These are phyloP conservation scores for Zychaea mexicana DNA, from an alignment of 371 early-diverging fungal species.

Conservation along the genomic window DNA sequence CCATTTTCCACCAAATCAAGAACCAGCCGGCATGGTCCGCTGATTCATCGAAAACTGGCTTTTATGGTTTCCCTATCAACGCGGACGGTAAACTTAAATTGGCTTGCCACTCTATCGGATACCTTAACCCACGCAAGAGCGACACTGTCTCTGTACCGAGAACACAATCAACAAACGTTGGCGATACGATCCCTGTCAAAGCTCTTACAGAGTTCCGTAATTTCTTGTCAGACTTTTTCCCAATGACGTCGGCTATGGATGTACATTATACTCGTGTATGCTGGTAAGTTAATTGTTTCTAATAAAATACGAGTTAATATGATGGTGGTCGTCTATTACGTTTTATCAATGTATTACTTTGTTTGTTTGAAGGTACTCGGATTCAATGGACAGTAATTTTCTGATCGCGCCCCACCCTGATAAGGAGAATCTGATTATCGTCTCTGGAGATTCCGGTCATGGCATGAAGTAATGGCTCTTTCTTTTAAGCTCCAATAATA, in stretches of 20 bases:
- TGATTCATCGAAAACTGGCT: constrained; percentile 45
- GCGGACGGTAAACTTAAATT: constrained; percentile 21
- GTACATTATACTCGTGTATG: constrained; percentile 18
- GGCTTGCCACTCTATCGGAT: constrained; percentile 12
- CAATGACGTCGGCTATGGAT: constrained; percentile 15
- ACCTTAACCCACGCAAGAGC: constrained; percentile 12
- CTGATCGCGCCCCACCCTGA: constrained; percentile 41
- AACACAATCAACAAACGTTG: constrained; percentile 15
- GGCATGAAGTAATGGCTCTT: constrained; percentile 43
- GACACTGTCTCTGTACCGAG: constrained; percentile 28
- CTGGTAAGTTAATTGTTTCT: constrained; percentile 14
- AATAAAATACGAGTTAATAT: no score
- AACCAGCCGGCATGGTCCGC: constrained; percentile 59
- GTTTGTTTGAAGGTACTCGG: constrained; percentile 34
- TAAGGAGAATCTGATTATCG: constrained; percentile 38
- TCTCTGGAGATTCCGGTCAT: constrained; percentile 50
- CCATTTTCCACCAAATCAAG: constrained; percentile 5
- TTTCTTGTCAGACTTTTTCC: constrained; percentile 22
- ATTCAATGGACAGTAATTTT: constrained; percentile 46
- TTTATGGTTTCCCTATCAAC: constrained; percentile 20
- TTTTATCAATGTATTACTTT: background rate
- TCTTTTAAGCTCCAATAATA: no score
- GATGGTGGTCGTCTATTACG: no score
- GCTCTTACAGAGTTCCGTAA: constrained; percentile 19
- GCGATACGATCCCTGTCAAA: constrained; percentile 26